Percentiles rank a stretch among this genome's conserved stretches.
These are phyloP conservation scores for Leucosporidium yakuticum DNA, from an alignment of 768 basidiomycete species.

Conservation along the genomic window DNA sequence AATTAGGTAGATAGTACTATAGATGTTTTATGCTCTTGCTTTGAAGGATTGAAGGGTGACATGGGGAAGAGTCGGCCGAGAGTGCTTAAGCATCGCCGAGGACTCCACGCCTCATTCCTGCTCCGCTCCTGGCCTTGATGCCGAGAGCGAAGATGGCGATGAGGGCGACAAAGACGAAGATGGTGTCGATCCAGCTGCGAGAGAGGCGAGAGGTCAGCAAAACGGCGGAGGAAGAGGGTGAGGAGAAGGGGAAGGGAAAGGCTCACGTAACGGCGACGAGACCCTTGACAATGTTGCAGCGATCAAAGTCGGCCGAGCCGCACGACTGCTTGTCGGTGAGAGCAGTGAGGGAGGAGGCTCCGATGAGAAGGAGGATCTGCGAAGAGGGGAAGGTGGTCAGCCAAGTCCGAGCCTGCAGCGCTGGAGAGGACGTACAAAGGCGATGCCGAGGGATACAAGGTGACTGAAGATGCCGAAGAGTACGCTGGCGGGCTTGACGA, in stretches of 20 bases:
- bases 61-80: too few species aligned
- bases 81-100: slow-evolving; percentile 21
- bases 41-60: too few species aligned
- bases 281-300: slow-evolving; percentile 44
- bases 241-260: slow-evolving; percentile 3
- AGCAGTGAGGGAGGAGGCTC: slow-evolving; percentile 42
- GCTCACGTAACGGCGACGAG: slow-evolving; percentile 43
- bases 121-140: slow-evolving; percentile 25
- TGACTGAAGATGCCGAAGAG: slow-evolving; percentile 43
- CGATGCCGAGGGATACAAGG: slow-evolving; percentile 41
- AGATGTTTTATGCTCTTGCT: too few species aligned
- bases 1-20: too few species aligned
- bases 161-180: slow-evolving; percentile 40
- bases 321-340: slow-evolving; percentile 42
- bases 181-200: slow-evolving; percentile 37
- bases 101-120: slow-evolving; percentile 11
- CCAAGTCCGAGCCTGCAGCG: neutral
- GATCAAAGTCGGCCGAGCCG: slow-evolving; percentile 36
- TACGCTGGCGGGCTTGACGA: slow-evolving; percentile 35
- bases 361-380: slow-evolving; percentile 43
- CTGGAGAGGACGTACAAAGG: slow-evolving; percentile 36
- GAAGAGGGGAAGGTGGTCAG: neutral
- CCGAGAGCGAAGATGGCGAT: slow-evolving; percentile 37
- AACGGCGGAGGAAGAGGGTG: neutral
- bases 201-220: neutral